Evolutionary conservation across 768 basidiomycete genomes (phyloP).

Genomic region (Fomitopsis serialis): DNA sequence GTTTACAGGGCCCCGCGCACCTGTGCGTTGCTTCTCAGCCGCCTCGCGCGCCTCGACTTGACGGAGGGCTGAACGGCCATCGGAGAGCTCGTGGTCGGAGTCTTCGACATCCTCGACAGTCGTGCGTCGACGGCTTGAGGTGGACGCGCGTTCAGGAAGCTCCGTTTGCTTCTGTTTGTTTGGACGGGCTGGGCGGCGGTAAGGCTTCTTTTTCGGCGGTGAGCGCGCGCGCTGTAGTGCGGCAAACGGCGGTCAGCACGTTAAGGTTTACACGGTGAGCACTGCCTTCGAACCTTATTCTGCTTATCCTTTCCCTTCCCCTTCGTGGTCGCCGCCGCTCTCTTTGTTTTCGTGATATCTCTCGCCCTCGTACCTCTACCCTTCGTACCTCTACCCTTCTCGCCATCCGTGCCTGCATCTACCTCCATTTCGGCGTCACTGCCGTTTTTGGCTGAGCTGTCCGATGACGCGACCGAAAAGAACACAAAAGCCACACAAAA

Average conservation of each 20-base stretch:
- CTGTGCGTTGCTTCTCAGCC: not conserved
- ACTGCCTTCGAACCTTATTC: too few species aligned
- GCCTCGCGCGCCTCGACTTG: not conserved
- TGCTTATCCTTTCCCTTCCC: too few species aligned
- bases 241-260: not conserved
- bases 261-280: not conserved
- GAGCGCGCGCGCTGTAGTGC: not conserved
- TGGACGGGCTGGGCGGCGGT: not conserved
- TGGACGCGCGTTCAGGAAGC: not conserved
- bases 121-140: not conserved
- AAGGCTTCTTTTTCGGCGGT: not conserved
- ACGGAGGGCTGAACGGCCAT: not conserved
- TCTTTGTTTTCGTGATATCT: too few species aligned
- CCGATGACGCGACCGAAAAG: too few species aligned
- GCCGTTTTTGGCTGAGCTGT: too few species aligned
- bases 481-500: too few species aligned
- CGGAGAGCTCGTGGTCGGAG: not conserved
- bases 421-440: too few species aligned
- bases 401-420: too few species aligned
- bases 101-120: not conserved
- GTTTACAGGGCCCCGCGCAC: not conserved
- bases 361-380: too few species aligned
- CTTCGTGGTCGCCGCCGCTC: too few species aligned
- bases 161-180: too few species aligned
- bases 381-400: too few species aligned